Base-by-base conservation (phyloP, 2,329 filamentous ascomycete species). In the Trichoderma atrobrunneum region DNA sequence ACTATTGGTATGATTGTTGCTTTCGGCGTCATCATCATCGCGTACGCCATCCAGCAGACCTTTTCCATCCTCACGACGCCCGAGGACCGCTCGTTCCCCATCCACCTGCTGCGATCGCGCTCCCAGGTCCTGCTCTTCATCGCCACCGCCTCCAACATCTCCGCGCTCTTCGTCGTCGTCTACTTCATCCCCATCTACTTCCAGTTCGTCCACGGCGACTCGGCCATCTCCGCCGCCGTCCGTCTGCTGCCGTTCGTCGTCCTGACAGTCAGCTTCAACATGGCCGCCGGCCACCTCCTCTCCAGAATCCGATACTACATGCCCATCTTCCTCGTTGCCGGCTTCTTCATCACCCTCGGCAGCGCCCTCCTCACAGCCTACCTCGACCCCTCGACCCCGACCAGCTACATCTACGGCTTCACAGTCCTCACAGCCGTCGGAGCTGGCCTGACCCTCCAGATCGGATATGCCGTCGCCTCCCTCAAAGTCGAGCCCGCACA, bases 1-100 rank as follows among this genome's bases (percentile, higher is more conserved):
- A 81, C 82, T 43, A 86, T 88, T 69, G 81, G 79, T 1, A 80
- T 85, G 5, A 85, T 85, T 69, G 79, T 84, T 21, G 76, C 84
- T 5, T 83, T 82, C 5, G 83, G 76, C 2, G 74, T 85, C 0
- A 74, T 84, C 0, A 76, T 56, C 18, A 26, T 28, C n/a, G 3
- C 18, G 5, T 73, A 57, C 39, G 61, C 28, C 39, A 2, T 63
- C 32, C 60, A 65, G 54, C 72, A 73, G 59, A 26, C 34, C 2
- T 67, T 28, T 8, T 66, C 34, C 39, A 21, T 71, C 28, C n/a
- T 73, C 32, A 73, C 72, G 1, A 67, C 60, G 10, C 28, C 24
- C 3, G 69, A 66, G 26, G 32, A 30, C n/a, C 54, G 68, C 12
- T 62, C 56, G 26, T 62, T 72, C 62, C 72, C 72, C 4, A 24